A percentile compares a stretch with the other conserved stretches of the same genome.
Conservation (phyloP, 2,329 filamentous ascomycete genomes). For the Penicillium sp. region DNA sequence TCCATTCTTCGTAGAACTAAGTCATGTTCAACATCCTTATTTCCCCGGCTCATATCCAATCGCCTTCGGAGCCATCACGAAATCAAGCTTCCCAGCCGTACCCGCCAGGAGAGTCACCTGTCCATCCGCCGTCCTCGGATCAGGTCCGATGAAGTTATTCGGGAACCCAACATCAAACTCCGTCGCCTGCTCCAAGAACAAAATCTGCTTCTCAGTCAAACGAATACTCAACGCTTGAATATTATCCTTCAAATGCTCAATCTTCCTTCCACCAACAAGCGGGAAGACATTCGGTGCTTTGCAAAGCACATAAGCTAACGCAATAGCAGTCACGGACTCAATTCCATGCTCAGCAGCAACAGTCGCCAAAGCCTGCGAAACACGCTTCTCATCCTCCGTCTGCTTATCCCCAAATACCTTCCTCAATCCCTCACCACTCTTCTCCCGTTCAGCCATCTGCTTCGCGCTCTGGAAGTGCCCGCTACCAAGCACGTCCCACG, state of each 20-base stretch:
- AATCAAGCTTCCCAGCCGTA: conserved; percentile 21
- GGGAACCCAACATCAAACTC: conserved; percentile 72
- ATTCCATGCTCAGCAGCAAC: conserved; percentile 63
- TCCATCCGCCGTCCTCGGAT: conserved; percentile 32
- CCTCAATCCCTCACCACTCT: conserved; percentile 48
- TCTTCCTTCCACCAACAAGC: conserved; percentile 70
- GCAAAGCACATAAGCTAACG: conserved; percentile 74
- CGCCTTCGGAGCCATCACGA: conserved; percentile 22
- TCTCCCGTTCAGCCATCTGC: conserved; percentile 51
- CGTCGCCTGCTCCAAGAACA: conserved; percentile 66
- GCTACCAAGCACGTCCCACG: conserved; percentile 64
- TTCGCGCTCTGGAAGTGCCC: conserved; percentile 57
- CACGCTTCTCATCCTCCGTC: conserved; percentile 55
- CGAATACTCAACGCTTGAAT: conserved; percentile 37
- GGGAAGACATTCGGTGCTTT: conserved; percentile 76
- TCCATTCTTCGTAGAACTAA: no score
- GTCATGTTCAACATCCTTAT: not conserved
- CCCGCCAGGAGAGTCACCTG: conserved; percentile 8
- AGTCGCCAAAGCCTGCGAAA: conserved; percentile 63
- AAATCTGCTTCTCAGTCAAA: conserved; percentile 65
- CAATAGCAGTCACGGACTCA: conserved; percentile 63
- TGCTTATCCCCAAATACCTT: conserved; percentile 33
- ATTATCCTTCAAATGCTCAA: conserved; percentile 63
- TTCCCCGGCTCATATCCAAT: conserved; percentile 25
- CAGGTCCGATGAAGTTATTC: conserved; percentile 56